A percentile compares a stretch with the other conserved stretches of the same genome.
phyloP scores from a whole-genome alignment of 2,329 filamentous ascomycete genomes.

The Bipolaris cookei region DNA sequence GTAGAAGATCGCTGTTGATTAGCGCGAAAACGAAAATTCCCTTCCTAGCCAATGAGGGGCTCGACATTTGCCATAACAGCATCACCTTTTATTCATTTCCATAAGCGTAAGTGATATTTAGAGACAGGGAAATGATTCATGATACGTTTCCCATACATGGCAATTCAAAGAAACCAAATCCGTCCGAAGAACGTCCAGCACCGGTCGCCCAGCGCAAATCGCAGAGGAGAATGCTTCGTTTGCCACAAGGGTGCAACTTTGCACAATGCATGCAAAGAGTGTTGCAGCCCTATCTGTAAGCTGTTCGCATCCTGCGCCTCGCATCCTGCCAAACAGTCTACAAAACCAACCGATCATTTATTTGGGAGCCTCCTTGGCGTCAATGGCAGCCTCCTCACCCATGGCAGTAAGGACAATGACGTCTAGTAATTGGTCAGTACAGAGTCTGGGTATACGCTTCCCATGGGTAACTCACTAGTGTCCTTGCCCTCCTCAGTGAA shows the following conservation, averaged over 20 bases:
- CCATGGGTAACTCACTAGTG: slow-evolving; percentile 73
- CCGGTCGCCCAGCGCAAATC: slow-evolving; percentile 41
- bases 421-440: slow-evolving; percentile 61
- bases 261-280: slow-evolving; percentile 30
- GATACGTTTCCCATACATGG: slow-evolving; percentile 46
- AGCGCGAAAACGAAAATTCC: slow-evolving; percentile 34
- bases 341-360: slow-evolving; percentile 34
- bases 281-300: slow-evolving; percentile 33
- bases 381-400: slow-evolving; percentile 91
- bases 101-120: slow-evolving; percentile 45
- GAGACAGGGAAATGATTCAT: slow-evolving; percentile 44
- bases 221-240: slow-evolving; percentile 42
- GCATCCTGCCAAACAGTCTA: slow-evolving; percentile 35
- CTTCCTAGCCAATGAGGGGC: slow-evolving; percentile 31
- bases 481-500: slow-evolving; percentile 88
- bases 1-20: slow-evolving; percentile 25
- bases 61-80: slow-evolving; percentile 37
- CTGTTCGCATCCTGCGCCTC: slow-evolving; percentile 37
- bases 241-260: slow-evolving; percentile 37
- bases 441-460: not conserved
- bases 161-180: slow-evolving; percentile 49
- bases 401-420: slow-evolving; percentile 93
- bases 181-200: slow-evolving; percentile 47
- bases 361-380: slow-evolving; percentile 88
- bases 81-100: slow-evolving; percentile 48